Evolutionary conservation across 371 early-diverging fungal genomes (phyloP).

Genomic region (Dichotomocladium elegans): DNA sequence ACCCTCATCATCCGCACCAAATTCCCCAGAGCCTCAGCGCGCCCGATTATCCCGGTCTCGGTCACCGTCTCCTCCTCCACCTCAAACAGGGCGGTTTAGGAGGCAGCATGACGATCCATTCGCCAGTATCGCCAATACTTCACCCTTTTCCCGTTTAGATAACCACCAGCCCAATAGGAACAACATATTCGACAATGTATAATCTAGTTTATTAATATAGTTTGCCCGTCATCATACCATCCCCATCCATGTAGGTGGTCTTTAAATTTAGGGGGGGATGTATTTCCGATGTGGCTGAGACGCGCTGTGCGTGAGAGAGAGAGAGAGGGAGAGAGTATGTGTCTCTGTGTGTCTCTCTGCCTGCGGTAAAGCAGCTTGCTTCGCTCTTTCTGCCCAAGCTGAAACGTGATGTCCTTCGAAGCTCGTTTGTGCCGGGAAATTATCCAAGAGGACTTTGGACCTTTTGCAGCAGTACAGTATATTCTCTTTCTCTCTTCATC

Average conservation of each 20-base stretch:
- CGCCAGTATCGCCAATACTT: constrained; percentile 1
- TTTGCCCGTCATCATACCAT: no score
- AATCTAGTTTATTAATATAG: neutral
- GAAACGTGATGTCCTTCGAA: constrained; percentile 42
- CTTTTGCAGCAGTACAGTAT: constrained; percentile 32
- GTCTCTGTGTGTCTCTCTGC: no score
- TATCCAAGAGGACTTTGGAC: constrained; percentile 42
- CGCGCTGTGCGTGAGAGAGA: no score
- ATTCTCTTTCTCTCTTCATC: neutral
- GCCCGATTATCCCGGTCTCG: constrained; percentile 12
- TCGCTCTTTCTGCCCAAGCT: neutral
- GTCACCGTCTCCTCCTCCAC: constrained; percentile 24
- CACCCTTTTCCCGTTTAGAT: constrained; percentile 22
- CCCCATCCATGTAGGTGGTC: no score
- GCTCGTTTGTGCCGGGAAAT: constrained; percentile 46
- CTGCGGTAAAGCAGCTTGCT: neutral
- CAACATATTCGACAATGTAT: constrained; percentile 1
- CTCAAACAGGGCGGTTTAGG: constrained; percentile 10
- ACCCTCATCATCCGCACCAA: neutral
- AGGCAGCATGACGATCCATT: no score
- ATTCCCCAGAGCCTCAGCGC: neutral
- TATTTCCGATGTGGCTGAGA: no score
- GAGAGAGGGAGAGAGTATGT: no score
- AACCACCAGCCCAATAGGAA: neutral
- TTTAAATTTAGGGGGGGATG: no score